These are phyloP conservation scores for Acanthamoeba healyi DNA, from an alignment of 208 protist genomes.

Conservation along the genomic window DNA sequence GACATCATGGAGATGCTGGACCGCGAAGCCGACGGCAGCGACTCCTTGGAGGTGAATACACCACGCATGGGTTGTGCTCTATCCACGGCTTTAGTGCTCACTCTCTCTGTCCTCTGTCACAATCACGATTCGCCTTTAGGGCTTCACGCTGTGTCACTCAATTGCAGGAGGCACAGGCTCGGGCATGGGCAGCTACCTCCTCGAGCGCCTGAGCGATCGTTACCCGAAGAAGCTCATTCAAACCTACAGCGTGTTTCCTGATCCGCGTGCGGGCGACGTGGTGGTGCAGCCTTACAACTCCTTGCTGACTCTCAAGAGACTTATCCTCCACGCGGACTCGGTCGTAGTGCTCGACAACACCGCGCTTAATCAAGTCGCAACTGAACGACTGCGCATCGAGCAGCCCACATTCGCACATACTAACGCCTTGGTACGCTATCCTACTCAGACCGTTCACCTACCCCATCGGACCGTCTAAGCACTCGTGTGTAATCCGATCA, in stretches of 20 bases:
- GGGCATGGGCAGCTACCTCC: conserved; percentile 98
- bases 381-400: conserved; percentile 96
- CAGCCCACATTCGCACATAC: conserved; percentile 97
- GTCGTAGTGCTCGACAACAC: conserved; percentile 99
- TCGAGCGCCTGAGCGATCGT: conserved; percentile 98
- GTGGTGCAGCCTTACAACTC: conserved; percentile 99
- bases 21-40: conserved; percentile 99
- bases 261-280: conserved; percentile 94
- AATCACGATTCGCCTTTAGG: conserved; percentile 78
- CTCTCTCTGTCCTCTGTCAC: neutral
- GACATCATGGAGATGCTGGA: conserved; percentile 99
- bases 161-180: conserved; percentile 99
- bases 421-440: conserved; percentile 95
- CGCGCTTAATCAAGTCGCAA: conserved; percentile 98
- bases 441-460: no score
- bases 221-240: conserved; percentile 99
- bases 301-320: conserved; percentile 98
- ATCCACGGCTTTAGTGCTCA: neutral
- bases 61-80: no score
- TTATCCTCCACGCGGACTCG: conserved; percentile 97
- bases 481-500: neutral
- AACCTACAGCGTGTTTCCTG: conserved; percentile 99
- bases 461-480: no score
- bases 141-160: conserved; percentile 99
- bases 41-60: conserved; percentile 96